These are phyloP conservation scores for Cutaneotrichosporon daszewskae DNA, from an alignment of 1,284 basidiomycete species.

Conservation along the genomic window DNA sequence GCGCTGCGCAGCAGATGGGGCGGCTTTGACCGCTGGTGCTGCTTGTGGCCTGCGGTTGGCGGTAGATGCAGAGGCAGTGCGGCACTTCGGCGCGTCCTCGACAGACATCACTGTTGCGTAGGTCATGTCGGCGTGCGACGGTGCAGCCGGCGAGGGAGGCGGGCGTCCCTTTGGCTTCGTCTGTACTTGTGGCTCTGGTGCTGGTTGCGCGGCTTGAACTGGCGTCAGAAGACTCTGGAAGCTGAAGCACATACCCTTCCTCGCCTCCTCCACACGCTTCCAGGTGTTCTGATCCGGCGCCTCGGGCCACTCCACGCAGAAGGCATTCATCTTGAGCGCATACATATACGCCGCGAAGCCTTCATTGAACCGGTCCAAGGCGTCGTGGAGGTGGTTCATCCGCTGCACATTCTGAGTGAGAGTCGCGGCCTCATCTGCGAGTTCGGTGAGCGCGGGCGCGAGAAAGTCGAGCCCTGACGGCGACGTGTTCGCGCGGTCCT, in stretches of 20 bases:
- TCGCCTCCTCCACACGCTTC: slow-evolving; percentile 51
- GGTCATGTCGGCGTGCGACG: slow-evolving; percentile 40
- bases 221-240: too few relatives aligned
- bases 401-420: slow-evolving; percentile 70
- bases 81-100: slow-evolving; percentile 1
- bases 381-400: slow-evolving; percentile 65
- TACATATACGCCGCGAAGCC: slow-evolving; percentile 87
- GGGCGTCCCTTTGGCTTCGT: neutral
- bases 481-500: slow-evolving; percentile 57
- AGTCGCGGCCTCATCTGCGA: slow-evolving; percentile 77
- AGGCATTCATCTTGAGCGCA: slow-evolving; percentile 87
- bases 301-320: slow-evolving; percentile 81
- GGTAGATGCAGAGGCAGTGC: too few relatives aligned
- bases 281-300: slow-evolving; percentile 41
- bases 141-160: too few relatives aligned
- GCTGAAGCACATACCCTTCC: too few relatives aligned
- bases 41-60: neutral
- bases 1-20: slow-evolving; percentile 18
- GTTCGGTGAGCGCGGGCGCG: slow-evolving; percentile 73
- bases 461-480: slow-evolving; percentile 81
- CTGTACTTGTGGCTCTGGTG: neutral
- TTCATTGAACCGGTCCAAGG: slow-evolving; percentile 82
- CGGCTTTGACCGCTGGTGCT: slow-evolving; percentile 2
- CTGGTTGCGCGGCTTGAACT: too few relatives aligned
- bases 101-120: slow-evolving; percentile 39